These are phyloP conservation scores for Alternaria hordeiaustralica DNA, from an alignment of 2,329 filamentous ascomycete genomes.

Conservation along the genomic window DNA sequence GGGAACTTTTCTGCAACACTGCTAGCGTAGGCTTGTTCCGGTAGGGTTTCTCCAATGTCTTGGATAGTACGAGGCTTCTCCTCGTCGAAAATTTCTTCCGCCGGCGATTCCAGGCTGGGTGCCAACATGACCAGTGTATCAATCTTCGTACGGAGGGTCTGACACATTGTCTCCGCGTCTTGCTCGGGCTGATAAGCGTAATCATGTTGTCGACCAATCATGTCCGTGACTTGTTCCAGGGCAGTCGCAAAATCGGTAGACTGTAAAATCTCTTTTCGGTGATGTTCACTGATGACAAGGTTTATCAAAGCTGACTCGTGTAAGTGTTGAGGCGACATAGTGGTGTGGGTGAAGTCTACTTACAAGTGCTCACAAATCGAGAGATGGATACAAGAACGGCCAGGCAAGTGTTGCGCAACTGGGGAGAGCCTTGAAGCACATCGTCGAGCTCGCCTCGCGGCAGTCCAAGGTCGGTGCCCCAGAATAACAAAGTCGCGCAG, in stretches of 20 bases:
- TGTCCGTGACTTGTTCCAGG: not conserved
- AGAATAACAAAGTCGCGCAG: not conserved
- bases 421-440: not conserved
- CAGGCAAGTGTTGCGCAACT: not conserved
- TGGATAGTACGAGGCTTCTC: conserved; percentile 5
- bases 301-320: not conserved
- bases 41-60: not conserved
- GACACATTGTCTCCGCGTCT: not conserved
- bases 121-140: conserved; percentile 8
- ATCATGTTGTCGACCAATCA: not conserved
- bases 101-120: conserved; percentile 6
- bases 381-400: not conserved
- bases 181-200: not conserved
- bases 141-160: conserved; percentile 8
- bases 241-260: not conserved
- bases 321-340: not conserved
- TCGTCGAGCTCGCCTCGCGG: not conserved
- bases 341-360: not conserved
- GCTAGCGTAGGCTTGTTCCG: conserved; percentile 10
- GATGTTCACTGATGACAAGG: not conserved
- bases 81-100: not conserved
- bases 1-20: conserved; percentile 10
- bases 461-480: not conserved
- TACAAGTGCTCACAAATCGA: not conserved
- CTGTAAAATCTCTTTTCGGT: not conserved